These are phyloP conservation scores for Scheffersomyces cryptocercus DNA, from an alignment of 1,139 yeast genomes.

Conservation along the genomic window DNA sequence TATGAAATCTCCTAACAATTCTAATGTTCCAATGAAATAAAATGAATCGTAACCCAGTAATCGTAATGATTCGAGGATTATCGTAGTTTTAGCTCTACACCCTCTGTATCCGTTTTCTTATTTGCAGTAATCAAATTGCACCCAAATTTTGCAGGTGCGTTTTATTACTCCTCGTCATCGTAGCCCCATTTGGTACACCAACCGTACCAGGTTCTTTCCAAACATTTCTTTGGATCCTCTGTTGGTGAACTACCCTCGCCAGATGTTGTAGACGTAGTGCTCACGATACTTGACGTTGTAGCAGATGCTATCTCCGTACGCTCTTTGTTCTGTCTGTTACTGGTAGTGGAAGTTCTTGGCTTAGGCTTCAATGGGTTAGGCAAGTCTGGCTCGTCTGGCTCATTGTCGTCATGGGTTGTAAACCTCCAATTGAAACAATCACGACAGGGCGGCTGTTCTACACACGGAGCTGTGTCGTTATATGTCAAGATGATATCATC, in stretches of 20 bases:
- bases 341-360: slow-evolving; percentile 2
- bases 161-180: slow-evolving; percentile 10
- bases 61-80: too few relatives aligned
- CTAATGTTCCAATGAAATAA: too few relatives aligned
- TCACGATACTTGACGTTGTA: slow-evolving; percentile 10
- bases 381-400: slow-evolving; percentile 37
- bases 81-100: too few relatives aligned
- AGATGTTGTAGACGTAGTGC: not conserved
- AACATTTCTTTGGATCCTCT: slow-evolving; percentile 34
- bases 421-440: slow-evolving; percentile 95
- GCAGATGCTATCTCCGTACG: slow-evolving; percentile 5
- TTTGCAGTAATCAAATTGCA: not conserved
- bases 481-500: slow-evolving; percentile 74
- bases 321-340: slow-evolving; percentile 1
- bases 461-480: slow-evolving; percentile 77
- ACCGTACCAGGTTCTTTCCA: slow-evolving; percentile 49
- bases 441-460: slow-evolving; percentile 72
- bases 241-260: slow-evolving; percentile 1
- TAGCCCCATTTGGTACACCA: slow-evolving; percentile 46
- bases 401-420: slow-evolving; percentile 52
- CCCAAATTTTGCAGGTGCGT: not conserved
- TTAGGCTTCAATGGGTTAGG: slow-evolving; percentile 40
- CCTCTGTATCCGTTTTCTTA: too few relatives aligned
- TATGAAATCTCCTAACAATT: too few relatives aligned
- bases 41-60: too few relatives aligned